Evolutionary conservation across 768 basidiomycete species (phyloP), one percentile per base, ranked within the genome.

Genomic region (Clathrus columnatus): DNA sequence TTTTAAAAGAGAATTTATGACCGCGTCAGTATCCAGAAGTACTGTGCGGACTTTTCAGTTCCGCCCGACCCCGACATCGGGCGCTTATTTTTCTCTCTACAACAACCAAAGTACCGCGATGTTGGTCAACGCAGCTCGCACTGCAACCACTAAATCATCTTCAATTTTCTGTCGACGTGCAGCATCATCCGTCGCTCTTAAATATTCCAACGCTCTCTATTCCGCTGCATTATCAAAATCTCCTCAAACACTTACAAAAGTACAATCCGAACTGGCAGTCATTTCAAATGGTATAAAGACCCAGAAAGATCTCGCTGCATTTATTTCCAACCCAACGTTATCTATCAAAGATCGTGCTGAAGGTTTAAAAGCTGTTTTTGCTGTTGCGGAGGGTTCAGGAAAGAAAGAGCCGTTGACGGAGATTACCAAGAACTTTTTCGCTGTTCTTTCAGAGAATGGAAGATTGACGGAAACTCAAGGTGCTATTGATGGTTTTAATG

Each of bases 291-390:
- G 84, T 68, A 79, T 97, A 69, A 76, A 80, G 65, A 72, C 76
- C 32, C 76, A 79, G 57, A 75, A 84, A 55, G 82, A 84, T 62
- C 69, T 92, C 62, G 72, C 71, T 57, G 68, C 80, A 3, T 90
- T 95, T 72, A 75, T 99, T 66, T 70, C 72, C 61, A 98, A 99
- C 77, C 96, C 96, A 45, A 94, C 95, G 8, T 80, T 99, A 18
- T 90, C 92, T 7, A 70, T 79, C 44, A 77, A 81, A 47, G 94
- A 96, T 54, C 85, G 91, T 63, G 64, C 72, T 17, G 69, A 77
- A 0, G 87, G 85, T 57, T 81, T 99, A 57, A 66, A 78, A 30
- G 68, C 74, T 48, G 72, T 98, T 65, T 84, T 83, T 66, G 70
- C 81, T 58, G 82, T 81, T 55, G 76, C 85, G 29, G 87, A 86